Evolutionary conservation across 2,329 filamentous ascomycete genomes (phyloP).

Genomic region (Metarhizium anisopliae): DNA sequence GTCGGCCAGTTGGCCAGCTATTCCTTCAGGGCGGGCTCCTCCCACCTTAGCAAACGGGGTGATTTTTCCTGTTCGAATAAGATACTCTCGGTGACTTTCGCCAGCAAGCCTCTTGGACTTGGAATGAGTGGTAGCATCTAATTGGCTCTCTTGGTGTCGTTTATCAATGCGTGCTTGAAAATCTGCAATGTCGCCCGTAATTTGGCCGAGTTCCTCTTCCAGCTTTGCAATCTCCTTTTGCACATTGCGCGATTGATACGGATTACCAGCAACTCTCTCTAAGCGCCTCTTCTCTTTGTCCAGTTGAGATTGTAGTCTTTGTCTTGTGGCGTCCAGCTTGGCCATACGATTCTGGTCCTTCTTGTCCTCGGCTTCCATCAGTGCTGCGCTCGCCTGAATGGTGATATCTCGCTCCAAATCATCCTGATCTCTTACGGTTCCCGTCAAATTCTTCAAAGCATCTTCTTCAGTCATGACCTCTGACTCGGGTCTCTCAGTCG

Average conservation of each 20-base stretch:
- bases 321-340: constrained; percentile 43
- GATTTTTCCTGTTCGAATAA: constrained; percentile 94
- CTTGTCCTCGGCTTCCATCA: constrained; percentile 55
- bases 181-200: constrained; percentile 66
- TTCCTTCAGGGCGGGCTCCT: constrained; percentile 49
- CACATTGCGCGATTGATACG: constrained; percentile 45
- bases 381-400: constrained; percentile 47
- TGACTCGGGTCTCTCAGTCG: constrained; percentile 9
- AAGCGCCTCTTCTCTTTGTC: constrained; percentile 41
- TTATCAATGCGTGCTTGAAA: constrained; percentile 76
- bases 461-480: constrained; percentile 45
- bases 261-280: constrained; percentile 33
- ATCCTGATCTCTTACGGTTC: constrained; percentile 73
- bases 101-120: constrained; percentile 59
- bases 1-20: constrained; percentile 63
- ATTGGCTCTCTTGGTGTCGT: constrained; percentile 46
- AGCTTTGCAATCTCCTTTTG: constrained; percentile 59
- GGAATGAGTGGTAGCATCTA: constrained; percentile 30
- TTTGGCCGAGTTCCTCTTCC: constrained; percentile 52
- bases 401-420: constrained; percentile 84
- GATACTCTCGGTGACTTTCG: constrained; percentile 78
- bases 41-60: constrained; percentile 84
- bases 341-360: constrained; percentile 54
- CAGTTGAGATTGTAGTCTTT: constrained; percentile 57
- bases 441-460: constrained; percentile 53